Conservation (phyloP, 192 early-diverging fungal genomes). For the Entophlyctis luteolus region DNA sequence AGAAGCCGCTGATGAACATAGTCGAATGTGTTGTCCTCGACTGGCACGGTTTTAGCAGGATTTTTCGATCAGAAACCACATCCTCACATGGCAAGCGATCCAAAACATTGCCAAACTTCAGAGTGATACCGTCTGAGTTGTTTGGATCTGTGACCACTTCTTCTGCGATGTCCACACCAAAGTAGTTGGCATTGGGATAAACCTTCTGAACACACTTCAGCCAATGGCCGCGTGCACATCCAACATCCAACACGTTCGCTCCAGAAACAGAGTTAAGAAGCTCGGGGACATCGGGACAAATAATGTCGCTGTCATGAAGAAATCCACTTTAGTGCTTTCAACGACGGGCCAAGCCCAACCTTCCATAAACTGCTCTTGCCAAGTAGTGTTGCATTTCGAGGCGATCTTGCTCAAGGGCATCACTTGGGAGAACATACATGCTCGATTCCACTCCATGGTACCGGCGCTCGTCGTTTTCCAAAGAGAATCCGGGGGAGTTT, state of each 20-base stretch:
- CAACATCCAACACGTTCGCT: not conserved
- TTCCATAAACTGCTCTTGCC: not conserved
- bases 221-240: not conserved
- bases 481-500: not conserved
- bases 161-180: conserved; percentile 2
- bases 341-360: not conserved
- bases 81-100: conserved; percentile 1
- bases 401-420: not conserved
- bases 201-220: not conserved
- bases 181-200: not conserved
- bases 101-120: conserved; percentile 7
- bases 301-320: not conserved
- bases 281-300: not conserved
- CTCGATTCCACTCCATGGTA: not conserved
- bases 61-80: not conserved
- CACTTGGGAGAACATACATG: not conserved
- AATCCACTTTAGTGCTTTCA: not conserved
- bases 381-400: not conserved
- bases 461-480: not conserved
- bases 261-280: not conserved
- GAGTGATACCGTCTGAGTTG: not conserved
- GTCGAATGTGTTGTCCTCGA: conserved; percentile 47
- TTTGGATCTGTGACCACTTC: not conserved
- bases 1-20: conserved; percentile 45
- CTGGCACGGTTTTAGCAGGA: not conserved